Evolutionary conservation across 2,329 filamentous ascomycete species (phyloP), one percentile per base, ranked within the genome.

Genomic region (Fusarium algeriense): DNA sequence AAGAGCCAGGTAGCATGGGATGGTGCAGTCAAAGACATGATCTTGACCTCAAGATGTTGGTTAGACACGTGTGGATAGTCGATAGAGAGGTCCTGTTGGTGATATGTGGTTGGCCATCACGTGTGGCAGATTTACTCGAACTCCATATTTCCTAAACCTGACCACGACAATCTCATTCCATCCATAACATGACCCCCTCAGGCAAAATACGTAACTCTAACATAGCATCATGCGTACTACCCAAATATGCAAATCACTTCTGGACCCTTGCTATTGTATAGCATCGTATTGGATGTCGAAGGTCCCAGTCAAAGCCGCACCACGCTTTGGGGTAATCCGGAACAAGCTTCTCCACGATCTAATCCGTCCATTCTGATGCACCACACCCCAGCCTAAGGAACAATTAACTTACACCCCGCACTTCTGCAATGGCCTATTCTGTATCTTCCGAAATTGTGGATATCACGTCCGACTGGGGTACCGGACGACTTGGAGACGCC

Each of bases 311-410:
- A 44, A 62, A 49, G 44, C 32, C 37, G 45, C 62, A 55, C 20
- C 44, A 73, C 73, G 62, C 48, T 69, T 76, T 75, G 55, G 74
- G 74, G 67, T 54, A 72, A n/a, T 43, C 66, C 74, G 74, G 74
- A 75, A 60, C 64, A 58, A 62, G 44, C 53, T 60, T 70, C 63
- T 75, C 74, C 74, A 75, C 63, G 54, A 62, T 71, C 60, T 41
- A 71, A 71, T 72, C 71, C 58, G 71, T 65, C 60, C 28, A 59
- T 41, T 55, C 28, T n/a, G 23, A 55, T 45, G 49, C 37, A 56
- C 35, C 46, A 59, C 46, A 53, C 45, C 40, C 46, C 32, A 50
- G 40, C 20, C 59, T 49, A 59, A 32, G 35, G 53, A 38, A 59
- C 34, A 8, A 26, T 60, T 37, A 26, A 34, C 37, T 37, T 34